Evolutionary conservation across 2,329 filamentous ascomycete genomes (phyloP).

Genomic region (Stagonosporopsis tanaceti): DNA sequence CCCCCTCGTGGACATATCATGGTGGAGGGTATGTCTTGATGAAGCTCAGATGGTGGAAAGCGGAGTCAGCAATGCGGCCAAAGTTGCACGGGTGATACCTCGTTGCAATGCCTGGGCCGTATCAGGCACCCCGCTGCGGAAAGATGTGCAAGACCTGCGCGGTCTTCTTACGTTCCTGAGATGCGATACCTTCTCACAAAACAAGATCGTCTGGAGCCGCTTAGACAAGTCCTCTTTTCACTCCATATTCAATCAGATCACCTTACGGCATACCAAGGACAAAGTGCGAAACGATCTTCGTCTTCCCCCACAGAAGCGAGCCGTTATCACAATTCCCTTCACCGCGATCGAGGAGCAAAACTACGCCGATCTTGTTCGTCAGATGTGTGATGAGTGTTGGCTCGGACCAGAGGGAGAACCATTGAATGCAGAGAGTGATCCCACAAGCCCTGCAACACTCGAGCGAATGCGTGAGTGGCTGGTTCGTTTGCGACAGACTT

Average conservation of each 20-base stretch:
- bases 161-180: slow-evolving; percentile 83
- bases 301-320: slow-evolving; percentile 82
- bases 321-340: slow-evolving; percentile 89
- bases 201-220: slow-evolving; percentile 70
- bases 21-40: slow-evolving; percentile 82
- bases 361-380: slow-evolving; percentile 77
- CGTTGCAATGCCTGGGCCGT: slow-evolving; percentile 90
- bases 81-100: slow-evolving; percentile 80
- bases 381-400: slow-evolving; percentile 76
- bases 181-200: slow-evolving; percentile 77
- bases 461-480: slow-evolving; percentile 84
- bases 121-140: slow-evolving; percentile 87
- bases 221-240: slow-evolving; percentile 74
- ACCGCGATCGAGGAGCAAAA: slow-evolving; percentile 90
- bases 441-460: slow-evolving; percentile 63
- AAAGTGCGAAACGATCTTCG: slow-evolving; percentile 78
- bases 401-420: slow-evolving; percentile 72
- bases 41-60: slow-evolving; percentile 94
- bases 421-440: slow-evolving; percentile 68
- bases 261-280: slow-evolving; percentile 86
- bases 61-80: slow-evolving; percentile 82
- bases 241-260: slow-evolving; percentile 73
- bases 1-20: slow-evolving; percentile 80
- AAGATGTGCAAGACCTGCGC: slow-evolving; percentile 78
- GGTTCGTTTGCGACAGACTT: slow-evolving; percentile 78